Conservation (phyloP, 441 rosid species). For the Macaranga tanarius region DNA sequence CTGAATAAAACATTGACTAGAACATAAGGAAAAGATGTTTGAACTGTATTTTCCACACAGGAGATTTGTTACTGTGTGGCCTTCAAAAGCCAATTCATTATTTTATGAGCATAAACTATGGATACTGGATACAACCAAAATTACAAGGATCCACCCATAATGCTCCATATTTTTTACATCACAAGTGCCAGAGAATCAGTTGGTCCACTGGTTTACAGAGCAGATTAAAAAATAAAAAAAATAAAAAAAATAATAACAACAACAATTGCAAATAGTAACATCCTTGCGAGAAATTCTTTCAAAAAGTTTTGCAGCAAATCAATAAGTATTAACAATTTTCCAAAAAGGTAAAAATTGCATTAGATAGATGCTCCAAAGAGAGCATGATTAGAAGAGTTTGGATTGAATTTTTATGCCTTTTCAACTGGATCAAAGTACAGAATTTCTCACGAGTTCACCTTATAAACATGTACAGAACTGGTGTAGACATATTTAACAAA, state of each 20-base stretch:
- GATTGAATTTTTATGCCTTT: neutral
- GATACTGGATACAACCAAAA: conserved; percentile 58
- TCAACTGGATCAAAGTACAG: neutral
- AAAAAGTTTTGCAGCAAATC: neutral
- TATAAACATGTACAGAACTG: neutral
- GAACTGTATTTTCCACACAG: conserved; percentile 86
- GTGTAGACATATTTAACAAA: neutral
- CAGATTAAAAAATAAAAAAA: too few relatives aligned
- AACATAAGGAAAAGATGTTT: conserved; percentile 34
- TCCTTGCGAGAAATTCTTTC: too few relatives aligned
- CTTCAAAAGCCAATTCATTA: conserved; percentile 60
- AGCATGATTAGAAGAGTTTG: neutral
- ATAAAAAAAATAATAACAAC: too few relatives aligned
- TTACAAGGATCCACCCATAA: conserved; percentile 57
- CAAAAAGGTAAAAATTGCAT: neutral
- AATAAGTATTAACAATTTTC: neutral
- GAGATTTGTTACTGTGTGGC: conserved; percentile 52
- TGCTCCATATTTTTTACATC: conserved; percentile 32
- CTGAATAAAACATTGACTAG: neutral
- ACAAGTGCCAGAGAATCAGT: neutral
- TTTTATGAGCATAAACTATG: conserved; percentile 69
- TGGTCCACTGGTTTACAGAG: neutral
- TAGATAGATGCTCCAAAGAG: neutral
- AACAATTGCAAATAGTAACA: neutral
- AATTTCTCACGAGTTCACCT: neutral